Conservation (phyloP, 305 asterid genomes). For the Fraxinus baroniana region DNA sequence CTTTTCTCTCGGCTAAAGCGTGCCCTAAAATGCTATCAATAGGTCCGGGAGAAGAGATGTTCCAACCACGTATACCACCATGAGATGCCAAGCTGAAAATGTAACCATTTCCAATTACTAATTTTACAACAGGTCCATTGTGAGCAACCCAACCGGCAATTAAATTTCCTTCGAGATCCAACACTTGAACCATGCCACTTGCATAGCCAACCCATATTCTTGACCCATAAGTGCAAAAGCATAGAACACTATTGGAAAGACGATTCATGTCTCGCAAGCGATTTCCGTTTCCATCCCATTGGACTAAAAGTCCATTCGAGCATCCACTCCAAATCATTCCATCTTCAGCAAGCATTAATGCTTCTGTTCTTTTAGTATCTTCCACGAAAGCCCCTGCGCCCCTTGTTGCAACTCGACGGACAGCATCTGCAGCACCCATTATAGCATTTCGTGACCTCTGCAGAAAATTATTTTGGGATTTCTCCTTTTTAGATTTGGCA, state of each 20-base stretch:
- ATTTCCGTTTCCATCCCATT: conserved; percentile 93
- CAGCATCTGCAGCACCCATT: conserved; percentile 96
- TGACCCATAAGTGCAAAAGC: conserved; percentile 70
- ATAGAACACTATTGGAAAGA: conserved; percentile 73
- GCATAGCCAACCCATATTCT: conserved; percentile 83
- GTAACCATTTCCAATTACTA: conserved; percentile 60
- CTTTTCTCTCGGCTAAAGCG: conserved; percentile 58
- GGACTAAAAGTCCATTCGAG: conserved; percentile 75
- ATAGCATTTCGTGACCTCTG: conserved; percentile 90
- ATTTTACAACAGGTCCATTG: conserved; percentile 70
- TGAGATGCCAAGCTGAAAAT: conserved; percentile 87
- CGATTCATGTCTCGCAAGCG: conserved; percentile 69
- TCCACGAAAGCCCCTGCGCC: conserved; percentile 76
- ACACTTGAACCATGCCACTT: conserved; percentile 73
- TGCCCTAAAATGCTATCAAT: conserved; percentile 60
- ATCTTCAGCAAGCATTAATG: conserved; percentile 65
- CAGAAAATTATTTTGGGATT: conserved; percentile 69
- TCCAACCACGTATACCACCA: conserved; percentile 95
- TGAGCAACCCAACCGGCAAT: conserved; percentile 82
- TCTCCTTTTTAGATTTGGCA: conserved; percentile 79
- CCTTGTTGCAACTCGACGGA: conserved; percentile 80
- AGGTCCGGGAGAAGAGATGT: conserved; percentile 82
- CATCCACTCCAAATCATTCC: conserved; percentile 90
- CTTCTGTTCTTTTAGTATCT: conserved; percentile 73
- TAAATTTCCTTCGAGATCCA: conserved; percentile 79